Evolutionary conservation across 257 asterid species (phyloP).

Genomic region (Knoxia roxburghii): DNA sequence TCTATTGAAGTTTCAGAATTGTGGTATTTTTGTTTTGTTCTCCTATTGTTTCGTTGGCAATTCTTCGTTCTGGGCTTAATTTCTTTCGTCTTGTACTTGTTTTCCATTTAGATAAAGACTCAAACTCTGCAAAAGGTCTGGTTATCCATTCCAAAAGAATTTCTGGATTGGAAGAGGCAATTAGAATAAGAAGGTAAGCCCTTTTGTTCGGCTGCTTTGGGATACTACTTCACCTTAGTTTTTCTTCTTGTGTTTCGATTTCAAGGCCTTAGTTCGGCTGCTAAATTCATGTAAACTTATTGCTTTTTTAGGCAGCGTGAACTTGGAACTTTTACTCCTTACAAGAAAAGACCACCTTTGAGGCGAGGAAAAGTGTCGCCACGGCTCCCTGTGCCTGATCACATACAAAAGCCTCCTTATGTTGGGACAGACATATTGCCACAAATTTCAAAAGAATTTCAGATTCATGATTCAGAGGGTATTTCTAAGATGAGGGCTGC

Average conservation of each 20-base stretch:
- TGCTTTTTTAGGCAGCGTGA: slow-evolving; percentile 60
- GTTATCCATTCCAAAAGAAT: slow-evolving; percentile 59
- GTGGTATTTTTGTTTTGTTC: neutral
- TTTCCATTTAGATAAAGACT: slow-evolving; percentile 31
- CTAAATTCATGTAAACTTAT: too few relatives aligned
- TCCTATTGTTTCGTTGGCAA: neutral
- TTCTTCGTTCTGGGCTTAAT: slow-evolving; percentile 7
- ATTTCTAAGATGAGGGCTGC: slow-evolving; percentile 80
- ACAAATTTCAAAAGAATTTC: slow-evolving; percentile 62
- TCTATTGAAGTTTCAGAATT: neutral
- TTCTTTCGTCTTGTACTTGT: slow-evolving; percentile 18
- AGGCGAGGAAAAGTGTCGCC: slow-evolving; percentile 88
- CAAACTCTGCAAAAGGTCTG: slow-evolving; percentile 29
- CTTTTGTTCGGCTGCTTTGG: neutral
- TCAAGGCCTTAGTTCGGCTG: too few relatives aligned
- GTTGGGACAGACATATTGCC: slow-evolving; percentile 59
- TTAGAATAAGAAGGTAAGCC: slow-evolving; percentile 65
- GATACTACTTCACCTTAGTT: neutral
- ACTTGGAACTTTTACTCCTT: slow-evolving; percentile 46
- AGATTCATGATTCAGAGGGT: slow-evolving; percentile 78
- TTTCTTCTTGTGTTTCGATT: neutral
- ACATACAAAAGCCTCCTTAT: slow-evolving; percentile 79
- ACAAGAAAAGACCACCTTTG: slow-evolving; percentile 66
- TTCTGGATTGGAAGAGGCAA: slow-evolving; percentile 87
- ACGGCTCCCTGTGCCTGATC: slow-evolving; percentile 78